phyloP scores from a whole-genome alignment of 768 basidiomycete species.

The Agaricus blazei region DNA sequence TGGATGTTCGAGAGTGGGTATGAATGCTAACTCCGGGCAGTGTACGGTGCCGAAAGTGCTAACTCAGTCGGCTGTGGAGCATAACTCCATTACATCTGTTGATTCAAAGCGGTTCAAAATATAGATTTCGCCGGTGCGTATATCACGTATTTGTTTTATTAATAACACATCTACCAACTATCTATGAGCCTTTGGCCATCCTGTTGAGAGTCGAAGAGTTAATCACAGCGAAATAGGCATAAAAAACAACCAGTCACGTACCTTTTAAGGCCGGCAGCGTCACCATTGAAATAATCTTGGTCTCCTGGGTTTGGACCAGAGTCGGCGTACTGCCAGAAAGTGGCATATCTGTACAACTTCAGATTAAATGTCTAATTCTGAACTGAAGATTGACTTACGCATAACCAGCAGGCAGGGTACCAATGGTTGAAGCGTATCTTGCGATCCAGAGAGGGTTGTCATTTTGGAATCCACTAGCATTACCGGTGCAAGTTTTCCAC shows the following conservation, averaged over 20 bases:
- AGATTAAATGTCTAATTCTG: not conserved
- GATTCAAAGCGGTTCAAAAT: too few species aligned
- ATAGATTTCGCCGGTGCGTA: too few species aligned
- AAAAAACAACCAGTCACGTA: not conserved
- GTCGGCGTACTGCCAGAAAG: conserved; percentile 61
- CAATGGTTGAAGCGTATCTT: conserved; percentile 40
- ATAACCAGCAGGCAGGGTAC: conserved; percentile 59
- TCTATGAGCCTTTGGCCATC: conserved; percentile 3
- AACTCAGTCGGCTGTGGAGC: too few species aligned
- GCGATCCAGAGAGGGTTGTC: conserved; percentile 64
- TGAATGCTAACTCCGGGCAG: too few species aligned
- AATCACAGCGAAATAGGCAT: not conserved
- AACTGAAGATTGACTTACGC: conserved; percentile 21
- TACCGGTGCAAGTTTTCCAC: conserved; percentile 66
- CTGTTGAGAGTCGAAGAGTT: not conserved
- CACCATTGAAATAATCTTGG: conserved; percentile 52
- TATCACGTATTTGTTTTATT: too few species aligned
- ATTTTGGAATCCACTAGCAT: conserved; percentile 42
- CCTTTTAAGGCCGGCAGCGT: conserved; percentile 7
- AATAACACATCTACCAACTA: not conserved
- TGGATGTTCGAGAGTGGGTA: too few species aligned
- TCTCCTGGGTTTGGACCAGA: conserved; percentile 54
- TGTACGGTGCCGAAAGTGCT: too few species aligned
- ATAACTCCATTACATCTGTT: too few species aligned
- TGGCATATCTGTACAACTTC: conserved; percentile 29